Percentiles rank a stretch among this genome's conserved stretches.
phyloP scores from a whole-genome alignment of 352 stramenopile species.

The Pythium rhizo-oryzae region DNA sequence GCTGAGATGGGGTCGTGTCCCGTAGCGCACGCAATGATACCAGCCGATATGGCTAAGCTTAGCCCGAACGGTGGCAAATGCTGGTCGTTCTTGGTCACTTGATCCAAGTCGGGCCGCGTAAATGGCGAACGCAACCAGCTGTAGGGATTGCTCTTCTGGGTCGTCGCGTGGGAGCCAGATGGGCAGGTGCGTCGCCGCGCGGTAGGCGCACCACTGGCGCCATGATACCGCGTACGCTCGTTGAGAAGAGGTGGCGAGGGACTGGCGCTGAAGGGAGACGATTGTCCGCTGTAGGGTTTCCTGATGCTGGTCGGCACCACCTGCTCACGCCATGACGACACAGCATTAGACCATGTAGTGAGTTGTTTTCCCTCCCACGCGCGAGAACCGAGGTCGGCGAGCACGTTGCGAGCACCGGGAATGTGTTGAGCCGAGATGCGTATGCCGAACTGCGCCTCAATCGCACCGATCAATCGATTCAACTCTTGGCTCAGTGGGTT shows the following conservation, averaged over 20 bases:
- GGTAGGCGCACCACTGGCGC: conserved; percentile 24
- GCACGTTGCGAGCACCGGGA: conserved; percentile 16
- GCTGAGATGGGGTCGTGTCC: too few species aligned
- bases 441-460: conserved; percentile 27
- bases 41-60: too few species aligned
- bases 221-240: conserved; percentile 21
- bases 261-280: background rate
- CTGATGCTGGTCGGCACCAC: too few species aligned
- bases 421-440: conserved; percentile 27
- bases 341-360: conserved; percentile 13
- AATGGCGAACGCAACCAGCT: too few species aligned
- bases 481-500: conserved; percentile 9
- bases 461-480: conserved; percentile 5
- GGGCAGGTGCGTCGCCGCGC: background rate
- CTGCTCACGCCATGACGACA: conserved; percentile 16
- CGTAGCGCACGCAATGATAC: too few species aligned
- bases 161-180: background rate
- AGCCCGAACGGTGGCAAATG: too few species aligned
- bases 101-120: too few species aligned
- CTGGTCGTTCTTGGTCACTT: too few species aligned
- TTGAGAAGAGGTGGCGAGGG: conserved; percentile 20
- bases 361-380: conserved; percentile 20
- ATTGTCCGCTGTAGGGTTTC: conserved; percentile 2
- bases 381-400: conserved; percentile 24
- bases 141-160: background rate